Conservation (phyloP, 768 basidiomycete species). For the Collybia nuda region DNA sequence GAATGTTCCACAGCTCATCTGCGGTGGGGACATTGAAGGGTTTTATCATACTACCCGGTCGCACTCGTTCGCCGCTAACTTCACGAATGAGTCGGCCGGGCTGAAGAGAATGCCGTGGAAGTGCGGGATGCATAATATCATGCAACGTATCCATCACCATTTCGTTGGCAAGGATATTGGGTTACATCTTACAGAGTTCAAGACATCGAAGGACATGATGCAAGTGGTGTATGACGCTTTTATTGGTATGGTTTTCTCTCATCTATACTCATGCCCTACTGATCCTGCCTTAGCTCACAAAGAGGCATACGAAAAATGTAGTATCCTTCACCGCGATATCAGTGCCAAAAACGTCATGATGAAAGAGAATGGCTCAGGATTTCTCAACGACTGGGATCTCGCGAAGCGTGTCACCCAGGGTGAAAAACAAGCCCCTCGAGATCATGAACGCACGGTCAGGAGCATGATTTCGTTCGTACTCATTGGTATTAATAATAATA, state of each 20-base stretch:
- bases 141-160: conserved; percentile 13
- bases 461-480: no score
- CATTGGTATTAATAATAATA: neutral
- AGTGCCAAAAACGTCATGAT: conserved; percentile 2
- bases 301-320: conserved; percentile 1
- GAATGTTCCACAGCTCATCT: conserved; percentile 21
- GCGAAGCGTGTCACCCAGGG: neutral
- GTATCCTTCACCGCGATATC: conserved; percentile 1
- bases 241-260: conserved; percentile 12
- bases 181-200: conserved; percentile 2
- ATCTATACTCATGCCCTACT: neutral
- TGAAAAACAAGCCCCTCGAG: neutral
- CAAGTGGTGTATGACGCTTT: conserved; percentile 16
- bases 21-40: conserved; percentile 23
- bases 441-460: neutral
- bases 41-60: conserved; percentile 11
- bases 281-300: neutral
- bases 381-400: conserved; percentile 4
- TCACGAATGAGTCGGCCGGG: neutral
- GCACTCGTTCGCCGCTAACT: neutral
- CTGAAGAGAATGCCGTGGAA: neutral
- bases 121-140: neutral
- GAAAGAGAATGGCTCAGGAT: neutral
- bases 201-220: conserved; percentile 12
- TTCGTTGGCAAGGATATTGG: conserved; percentile 17